These are phyloP conservation scores for Neurospora sp. DNA, from an alignment of 495 filamentous ascomycete species.

Conservation along the genomic window DNA sequence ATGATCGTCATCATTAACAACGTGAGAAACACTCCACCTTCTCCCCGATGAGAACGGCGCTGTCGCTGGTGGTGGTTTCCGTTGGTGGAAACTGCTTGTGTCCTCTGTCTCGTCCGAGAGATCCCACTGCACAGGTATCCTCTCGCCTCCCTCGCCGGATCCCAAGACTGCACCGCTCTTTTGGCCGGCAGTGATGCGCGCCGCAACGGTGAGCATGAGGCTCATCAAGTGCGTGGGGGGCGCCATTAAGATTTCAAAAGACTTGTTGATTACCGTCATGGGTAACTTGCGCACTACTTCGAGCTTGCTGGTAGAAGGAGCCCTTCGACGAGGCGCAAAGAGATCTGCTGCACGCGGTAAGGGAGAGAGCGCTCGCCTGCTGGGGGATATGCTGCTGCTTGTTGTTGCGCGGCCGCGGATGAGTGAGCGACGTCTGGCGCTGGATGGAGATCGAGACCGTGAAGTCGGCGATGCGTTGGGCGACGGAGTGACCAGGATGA, in stretches of 20 bases:
- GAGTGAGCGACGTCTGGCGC: constrained; percentile 4
- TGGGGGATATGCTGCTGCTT: constrained; percentile 35
- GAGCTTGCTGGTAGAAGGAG: constrained; percentile 13
- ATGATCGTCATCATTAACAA: background rate
- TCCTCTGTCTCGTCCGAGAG: constrained; percentile 36
- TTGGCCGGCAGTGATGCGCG: constrained; percentile 57
- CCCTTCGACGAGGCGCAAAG: constrained; percentile 38
- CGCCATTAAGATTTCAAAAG: constrained; percentile 60
- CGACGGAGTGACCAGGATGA: background rate
- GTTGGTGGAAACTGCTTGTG: constrained; percentile 10
- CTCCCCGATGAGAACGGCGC: constrained; percentile 1
- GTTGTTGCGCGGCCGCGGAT: constrained; percentile 23
- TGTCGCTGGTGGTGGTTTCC: constrained; percentile 8
- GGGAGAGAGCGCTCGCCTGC: constrained; percentile 56
- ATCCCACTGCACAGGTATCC: constrained; percentile 47
- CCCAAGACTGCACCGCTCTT: constrained; percentile 43
- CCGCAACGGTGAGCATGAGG: constrained; percentile 70
- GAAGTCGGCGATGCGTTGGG: constrained; percentile 1
- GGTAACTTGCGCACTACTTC: constrained; percentile 46
- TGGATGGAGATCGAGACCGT: background rate
- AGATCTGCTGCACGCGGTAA: constrained; percentile 58
- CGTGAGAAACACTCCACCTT: background rate
- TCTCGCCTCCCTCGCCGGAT: constrained; percentile 35
- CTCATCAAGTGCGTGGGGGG: constrained; percentile 67
- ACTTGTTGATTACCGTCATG: constrained; percentile 60